These are phyloP conservation scores for Annulohypoxylon bovei DNA, from an alignment of 495 filamentous ascomycete species.

Conservation along the genomic window DNA sequence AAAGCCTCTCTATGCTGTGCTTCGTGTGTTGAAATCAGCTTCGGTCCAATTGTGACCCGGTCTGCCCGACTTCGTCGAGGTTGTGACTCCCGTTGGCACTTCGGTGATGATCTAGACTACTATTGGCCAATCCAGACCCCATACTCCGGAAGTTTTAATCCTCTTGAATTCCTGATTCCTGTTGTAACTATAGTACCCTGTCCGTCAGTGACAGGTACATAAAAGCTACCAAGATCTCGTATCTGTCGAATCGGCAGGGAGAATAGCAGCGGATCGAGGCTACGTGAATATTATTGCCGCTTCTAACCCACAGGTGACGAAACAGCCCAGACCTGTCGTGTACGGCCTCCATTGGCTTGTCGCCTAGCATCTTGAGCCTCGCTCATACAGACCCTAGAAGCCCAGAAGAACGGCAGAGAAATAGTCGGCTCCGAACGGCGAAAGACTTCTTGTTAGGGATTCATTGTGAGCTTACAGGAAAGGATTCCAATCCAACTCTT, in stretches of 20 bases:
- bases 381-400: not conserved
- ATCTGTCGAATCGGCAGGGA: constrained; percentile 23
- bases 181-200: constrained; percentile 21
- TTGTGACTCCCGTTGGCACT: constrained; percentile 11
- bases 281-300: constrained; percentile 9
- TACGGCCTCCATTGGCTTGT: constrained; percentile 29
- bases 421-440: constrained; percentile 17
- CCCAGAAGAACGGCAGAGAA: not conserved
- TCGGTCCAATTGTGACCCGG: constrained; percentile 38
- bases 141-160: constrained; percentile 35
- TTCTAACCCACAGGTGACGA: constrained; percentile 36
- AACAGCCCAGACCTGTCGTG: constrained; percentile 31
- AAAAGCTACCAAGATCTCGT: constrained; percentile 33
- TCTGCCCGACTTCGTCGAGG: constrained; percentile 19
- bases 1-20: constrained; percentile 24
- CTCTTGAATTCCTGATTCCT: constrained; percentile 38
- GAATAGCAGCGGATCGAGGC: constrained; percentile 20
- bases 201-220: constrained; percentile 7
- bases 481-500: constrained; percentile 13
- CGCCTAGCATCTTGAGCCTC: constrained; percentile 24
- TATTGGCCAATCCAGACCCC: constrained; percentile 30
- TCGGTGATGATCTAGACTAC: constrained; percentile 18
- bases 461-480: constrained; percentile 1
- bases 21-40: constrained; percentile 6
- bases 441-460: constrained; percentile 3